Base-by-base conservation (phyloP, 2,329 filamentous ascomycete species). In the Blumeriella jaapii region DNA sequence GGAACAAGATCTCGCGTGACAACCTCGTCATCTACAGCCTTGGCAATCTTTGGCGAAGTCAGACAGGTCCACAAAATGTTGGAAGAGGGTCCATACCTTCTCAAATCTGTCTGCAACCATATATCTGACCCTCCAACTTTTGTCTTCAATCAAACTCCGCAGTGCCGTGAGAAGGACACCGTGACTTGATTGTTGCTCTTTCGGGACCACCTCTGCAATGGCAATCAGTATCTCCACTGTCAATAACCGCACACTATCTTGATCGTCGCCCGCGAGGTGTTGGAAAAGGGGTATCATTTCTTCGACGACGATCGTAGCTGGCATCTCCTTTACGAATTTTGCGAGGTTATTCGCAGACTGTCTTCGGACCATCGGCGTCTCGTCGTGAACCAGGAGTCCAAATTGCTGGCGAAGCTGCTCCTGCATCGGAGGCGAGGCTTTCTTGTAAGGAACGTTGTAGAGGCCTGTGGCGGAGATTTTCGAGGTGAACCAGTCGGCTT, bases 271-370 rank as follows among this genome's bases (percentile, higher is more conserved):
- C 34, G 89, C 87, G 45, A 98, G 78, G 61, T 95, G 89, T 63
- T 96, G 87, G 66, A 98, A 98, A 49, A 96, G 74, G 57, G 89
- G 85, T 66, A 98, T 95, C 84, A 98, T 96, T 66, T 98, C 91
- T 38, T 94, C 85, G 54, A 98, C 85, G 51, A 96, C 85, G 52
- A 94, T 78, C 39, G 81, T 71, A 29, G 87, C 77, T 28, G 85
- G 78, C 85, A 96, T 94, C 62, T 91, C 85, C 67, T 93, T 94
- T 55, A 96, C 83, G 56, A 98, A 98, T 59, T 93, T 95, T 54
- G 89, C 82, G 52, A 98, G 71, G 63, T 96, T 91, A 61, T 86
- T 96, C 43, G 91, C 91, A 31, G 91, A 82, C 63, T 95, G 87
- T 67, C 91, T 82, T 62, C 91, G 81, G 47, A 98, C 91, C 91